phyloP scores from a whole-genome alignment of 2,329 filamentous ascomycete species.

The Talaromyces marneffei region DNA sequence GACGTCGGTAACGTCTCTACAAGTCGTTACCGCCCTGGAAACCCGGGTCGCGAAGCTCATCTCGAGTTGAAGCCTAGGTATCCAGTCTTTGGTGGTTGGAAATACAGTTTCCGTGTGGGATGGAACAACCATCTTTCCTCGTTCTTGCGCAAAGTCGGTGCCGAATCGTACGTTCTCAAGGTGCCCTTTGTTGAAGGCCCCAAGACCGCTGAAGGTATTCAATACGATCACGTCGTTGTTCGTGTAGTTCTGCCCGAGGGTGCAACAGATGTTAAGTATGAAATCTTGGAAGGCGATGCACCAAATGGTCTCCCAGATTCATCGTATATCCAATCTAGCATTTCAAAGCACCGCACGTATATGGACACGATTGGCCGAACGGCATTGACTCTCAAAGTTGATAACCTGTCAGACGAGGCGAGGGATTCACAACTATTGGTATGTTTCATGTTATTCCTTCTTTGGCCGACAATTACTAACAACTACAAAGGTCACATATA shows the following conservation, averaged over 20 bases:
- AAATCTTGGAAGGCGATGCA: constrained; percentile 67
- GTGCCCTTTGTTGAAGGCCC: constrained; percentile 92
- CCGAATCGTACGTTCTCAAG: constrained; percentile 74
- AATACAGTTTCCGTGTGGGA: constrained; percentile 92
- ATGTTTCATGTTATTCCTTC: constrained; percentile 20
- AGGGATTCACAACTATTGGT: constrained; percentile 74
- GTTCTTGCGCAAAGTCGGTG: constrained; percentile 60
- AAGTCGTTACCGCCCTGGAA: constrained; percentile 67
- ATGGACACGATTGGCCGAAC: constrained; percentile 91
- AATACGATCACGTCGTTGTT: constrained; percentile 75
- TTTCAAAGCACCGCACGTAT: constrained; percentile 73
- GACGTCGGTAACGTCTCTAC: constrained; percentile 97
- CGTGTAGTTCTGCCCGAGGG: constrained; percentile 87
- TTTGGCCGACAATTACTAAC: constrained; percentile 4
- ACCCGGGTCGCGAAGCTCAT: constrained; percentile 67
- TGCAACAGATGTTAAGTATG: constrained; percentile 56
- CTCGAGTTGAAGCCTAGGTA: constrained; percentile 91
- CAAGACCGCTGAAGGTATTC: constrained; percentile 74
- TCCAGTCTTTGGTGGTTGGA: constrained; percentile 96
- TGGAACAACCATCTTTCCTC: constrained; percentile 84
- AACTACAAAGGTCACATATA: constrained; percentile 62
- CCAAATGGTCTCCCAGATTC: constrained; percentile 63
- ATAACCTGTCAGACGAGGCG: constrained; percentile 86
- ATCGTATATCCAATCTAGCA: constrained; percentile 47
- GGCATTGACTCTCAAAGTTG: constrained; percentile 68